A percentile compares a stretch with the other conserved stretches of the same genome.
Evolutionary conservation across 345 rosid species (phyloP).

Genomic region (Populus deltoides): DNA sequence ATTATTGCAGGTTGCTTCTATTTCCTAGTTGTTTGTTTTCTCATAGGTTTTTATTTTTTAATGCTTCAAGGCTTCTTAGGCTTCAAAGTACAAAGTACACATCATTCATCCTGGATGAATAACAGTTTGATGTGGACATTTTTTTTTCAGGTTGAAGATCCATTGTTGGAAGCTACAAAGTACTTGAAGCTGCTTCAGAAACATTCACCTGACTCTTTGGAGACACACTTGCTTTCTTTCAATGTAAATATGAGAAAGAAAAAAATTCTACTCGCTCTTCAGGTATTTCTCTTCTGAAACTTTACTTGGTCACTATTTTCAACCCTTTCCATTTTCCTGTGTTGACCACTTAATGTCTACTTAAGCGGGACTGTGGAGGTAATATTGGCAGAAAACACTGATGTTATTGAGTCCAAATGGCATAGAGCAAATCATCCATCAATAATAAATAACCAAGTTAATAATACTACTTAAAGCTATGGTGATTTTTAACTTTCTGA

Average conservation of each 20-base stretch:
- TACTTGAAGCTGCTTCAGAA: constrained; percentile 91
- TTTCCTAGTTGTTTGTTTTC: constrained; percentile 4
- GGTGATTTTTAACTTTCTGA: neutral
- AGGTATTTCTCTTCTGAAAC: constrained; percentile 44
- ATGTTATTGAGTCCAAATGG: neutral
- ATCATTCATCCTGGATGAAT: constrained; percentile 7
- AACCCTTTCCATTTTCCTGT: neutral
- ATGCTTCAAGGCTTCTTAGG: neutral
- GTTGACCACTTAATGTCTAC: neutral
- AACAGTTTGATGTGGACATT: constrained; percentile 12
- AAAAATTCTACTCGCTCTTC: constrained; percentile 84
- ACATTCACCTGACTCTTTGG: constrained; percentile 73
- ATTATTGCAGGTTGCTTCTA: constrained; percentile 70
- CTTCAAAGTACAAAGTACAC: neutral
- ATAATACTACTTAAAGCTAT: neutral
- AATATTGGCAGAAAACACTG: neutral
- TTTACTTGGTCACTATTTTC: neutral
- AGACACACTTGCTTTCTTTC: constrained; percentile 93
- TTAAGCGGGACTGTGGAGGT: neutral
- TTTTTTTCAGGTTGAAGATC: constrained; percentile 73
- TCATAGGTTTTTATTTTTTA: neutral
- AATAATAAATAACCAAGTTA: neutral
- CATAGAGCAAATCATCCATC: neutral
- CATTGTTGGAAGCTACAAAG: constrained; percentile 84
- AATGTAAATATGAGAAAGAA: constrained; percentile 94